These are phyloP conservation scores for Ciborinia camelliae DNA, from an alignment of 2,329 filamentous ascomycete species.

Conservation along the genomic window DNA sequence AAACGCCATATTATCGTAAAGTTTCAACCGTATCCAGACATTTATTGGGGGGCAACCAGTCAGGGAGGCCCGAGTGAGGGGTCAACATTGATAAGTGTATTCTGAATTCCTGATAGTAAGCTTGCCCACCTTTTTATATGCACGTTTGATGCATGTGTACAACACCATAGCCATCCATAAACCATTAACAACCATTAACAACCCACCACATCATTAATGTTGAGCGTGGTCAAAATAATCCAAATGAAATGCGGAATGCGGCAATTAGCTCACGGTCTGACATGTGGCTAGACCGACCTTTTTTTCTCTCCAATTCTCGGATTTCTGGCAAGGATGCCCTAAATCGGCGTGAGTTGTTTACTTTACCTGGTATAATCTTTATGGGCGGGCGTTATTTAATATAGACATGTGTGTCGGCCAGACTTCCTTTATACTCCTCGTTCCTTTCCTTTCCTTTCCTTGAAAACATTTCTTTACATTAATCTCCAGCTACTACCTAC, in stretches of 20 bases:
- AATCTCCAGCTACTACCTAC: no score
- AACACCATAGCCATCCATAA: constrained; percentile 21
- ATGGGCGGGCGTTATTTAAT: constrained; percentile 15
- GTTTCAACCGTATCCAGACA: constrained; percentile 7
- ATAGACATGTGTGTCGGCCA: constrained; percentile 4
- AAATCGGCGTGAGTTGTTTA: constrained; percentile 12
- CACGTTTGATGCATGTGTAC: constrained; percentile 20
- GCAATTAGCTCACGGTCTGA: constrained; percentile 12
- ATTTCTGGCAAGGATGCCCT: constrained; percentile 8
- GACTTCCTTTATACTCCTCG: neutral
- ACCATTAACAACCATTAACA: constrained; percentile 23
- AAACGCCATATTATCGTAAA: constrained; percentile 7
- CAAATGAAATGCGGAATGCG: no score
- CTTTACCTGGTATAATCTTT: no score
- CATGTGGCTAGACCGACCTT: constrained; percentile 18
- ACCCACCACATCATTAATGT: constrained; percentile 21
- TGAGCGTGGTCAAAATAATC: constrained; percentile 16
- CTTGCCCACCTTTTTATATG: constrained; percentile 18
- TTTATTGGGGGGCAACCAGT: constrained; percentile 13
- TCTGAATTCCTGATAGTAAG: constrained; percentile 18
- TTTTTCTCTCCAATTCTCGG: constrained; percentile 15
- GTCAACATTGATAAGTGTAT: constrained; percentile 2
- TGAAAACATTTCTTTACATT: neutral
- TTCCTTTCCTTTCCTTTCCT: constrained; percentile 1
- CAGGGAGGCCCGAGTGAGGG: constrained; percentile 13